A percentile compares a stretch with the other conserved stretches of the same genome.
These are phyloP conservation scores for Uncinocarpus reesii DNA, from an alignment of 2,329 filamentous ascomycete genomes.

Conservation along the genomic window DNA sequence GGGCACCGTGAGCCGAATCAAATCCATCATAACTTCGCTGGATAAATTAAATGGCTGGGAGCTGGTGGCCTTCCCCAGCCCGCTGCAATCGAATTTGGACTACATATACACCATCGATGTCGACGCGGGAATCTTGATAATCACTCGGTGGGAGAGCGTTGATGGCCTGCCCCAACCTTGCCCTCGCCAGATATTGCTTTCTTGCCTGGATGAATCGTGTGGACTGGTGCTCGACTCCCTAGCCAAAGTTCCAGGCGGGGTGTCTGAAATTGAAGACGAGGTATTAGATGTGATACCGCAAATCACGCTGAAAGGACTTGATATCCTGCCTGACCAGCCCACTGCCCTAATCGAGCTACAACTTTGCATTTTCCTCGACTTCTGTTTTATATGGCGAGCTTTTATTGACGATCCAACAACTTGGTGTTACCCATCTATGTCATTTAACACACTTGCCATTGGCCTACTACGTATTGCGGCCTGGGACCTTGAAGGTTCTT, in stretches of 20 bases:
- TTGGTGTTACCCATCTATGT: slow-evolving; percentile 17
- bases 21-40: slow-evolving; percentile 4
- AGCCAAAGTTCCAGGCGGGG: not conserved
- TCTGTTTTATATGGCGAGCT: slow-evolving; percentile 21
- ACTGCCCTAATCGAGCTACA: slow-evolving; percentile 24
- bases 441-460: slow-evolving; percentile 19
- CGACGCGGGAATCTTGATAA: slow-evolving; percentile 18
- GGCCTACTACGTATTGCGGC: slow-evolving; percentile 19
- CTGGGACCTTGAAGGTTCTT: slow-evolving; percentile 20
- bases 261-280: slow-evolving; percentile 6
- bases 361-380: slow-evolving; percentile 20
- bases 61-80: slow-evolving; percentile 18
- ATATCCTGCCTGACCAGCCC: slow-evolving; percentile 18
- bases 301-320: slow-evolving; percentile 11
- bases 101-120: slow-evolving; percentile 23
- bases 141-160: slow-evolving; percentile 14
- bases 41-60: slow-evolving; percentile 19
- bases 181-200: slow-evolving; percentile 9
- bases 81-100: slow-evolving; percentile 19
- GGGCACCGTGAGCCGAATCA: slow-evolving; percentile 7
- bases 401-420: slow-evolving; percentile 22
- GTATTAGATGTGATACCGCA: not conserved
- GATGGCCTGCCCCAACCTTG: slow-evolving; percentile 8
- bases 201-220: slow-evolving; percentile 2
- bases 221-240: slow-evolving; percentile 7